Base-by-base conservation (phyloP, 805 yeast genomes). In the Cyberlindnera suaveolens region DNA sequence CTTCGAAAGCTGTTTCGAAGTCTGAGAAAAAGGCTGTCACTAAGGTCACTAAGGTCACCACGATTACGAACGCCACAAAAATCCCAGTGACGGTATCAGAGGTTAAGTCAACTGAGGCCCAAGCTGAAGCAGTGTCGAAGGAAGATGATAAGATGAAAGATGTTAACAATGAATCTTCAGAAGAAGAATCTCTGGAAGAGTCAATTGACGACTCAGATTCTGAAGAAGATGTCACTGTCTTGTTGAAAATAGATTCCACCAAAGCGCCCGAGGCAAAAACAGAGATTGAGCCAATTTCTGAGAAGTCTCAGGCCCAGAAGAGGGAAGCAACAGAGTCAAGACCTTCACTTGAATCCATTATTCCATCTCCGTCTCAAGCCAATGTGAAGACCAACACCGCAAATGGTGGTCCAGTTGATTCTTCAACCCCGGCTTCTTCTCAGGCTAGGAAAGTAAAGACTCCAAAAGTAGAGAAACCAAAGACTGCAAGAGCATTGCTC, bases 121-220 rank as follows among this genome's bases (percentile, higher is more conserved):
- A 31, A 31, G 11, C 40, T 20, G 29, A 46, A 3, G 39, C 17
- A 26, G 36, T 39, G 11, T 29, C 43, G 45, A 46, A 46, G 43
- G 33, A 31, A 15, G 33, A 31, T 31, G 16, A 14, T 14, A 4
- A 31, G 33, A 31, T 7, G 16, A 15, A 15, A 18, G 23, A 23
- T 23, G 27, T 23, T 23, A 23, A 23, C 11, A 3, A 2, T 23
- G 27, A 23, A 23, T 23, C 27, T 23, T 23, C 27, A 23, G 27
- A 23, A 10, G 27, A 23, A 23, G 27, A 23, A 23, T 23, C 27
- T 23, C 6, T 9, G 27, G 27, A 23, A 6, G 27, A 23, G 11
- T 8, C 27, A 23, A 23, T 23, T 23, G 11, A 23, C 2, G 13
- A 6, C 27, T 23, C 27, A 23, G 27, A 23, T 10, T 23, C 27